Base-by-base conservation (phyloP, 2,329 filamentous ascomycete genomes). In the Alternaria gaisen region DNA sequence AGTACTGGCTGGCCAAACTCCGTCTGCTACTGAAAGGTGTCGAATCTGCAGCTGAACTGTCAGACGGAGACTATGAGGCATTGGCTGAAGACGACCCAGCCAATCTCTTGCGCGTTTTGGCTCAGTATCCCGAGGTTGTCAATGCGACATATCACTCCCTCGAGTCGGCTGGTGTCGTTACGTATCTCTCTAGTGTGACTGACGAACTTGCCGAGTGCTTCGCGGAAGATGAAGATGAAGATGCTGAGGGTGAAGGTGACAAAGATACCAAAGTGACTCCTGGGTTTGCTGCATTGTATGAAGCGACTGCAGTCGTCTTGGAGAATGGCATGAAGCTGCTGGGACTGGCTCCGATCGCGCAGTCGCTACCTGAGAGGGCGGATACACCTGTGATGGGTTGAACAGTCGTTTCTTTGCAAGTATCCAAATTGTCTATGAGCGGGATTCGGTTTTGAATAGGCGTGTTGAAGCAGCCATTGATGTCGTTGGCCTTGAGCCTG, bases 91-190 rank as follows among this genome's bases (percentile, higher is more conserved):
- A 74, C 11, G 69, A 74, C 4, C 61, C 62, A 16, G 60, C 61
- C 9, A 73, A 73, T 52, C 65, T 77, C 8, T 58, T 77, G 24
- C 68, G 71, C 11, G 41, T 71, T 20, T 65, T 78, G 4, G 65
- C 65, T 1, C 74, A 77, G 48, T 77, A 75, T 53, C 73, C 74
- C 0, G 74, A 77, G 30, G 68, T 76, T 8, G 63, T 68, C 4
- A 66, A 71, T 18, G 57, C 67, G 14, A 65, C 69, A 0, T 73
- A 71, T 36, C 64, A 69, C 10, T 70, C 70, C 1, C 65, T 75
- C 5, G 74, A 78, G 43, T 68, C 74, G 11, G 65, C 72, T 20
- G 62, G 59, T 14, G 67, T 78, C 8, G 63, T 73, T 14, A 60
- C 62, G 10, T 78, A 76, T 54, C 61, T 78, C n/a, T 48, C 62